phyloP scores from a whole-genome alignment of 805 yeast species.

The Kuraishia floccosa region DNA sequence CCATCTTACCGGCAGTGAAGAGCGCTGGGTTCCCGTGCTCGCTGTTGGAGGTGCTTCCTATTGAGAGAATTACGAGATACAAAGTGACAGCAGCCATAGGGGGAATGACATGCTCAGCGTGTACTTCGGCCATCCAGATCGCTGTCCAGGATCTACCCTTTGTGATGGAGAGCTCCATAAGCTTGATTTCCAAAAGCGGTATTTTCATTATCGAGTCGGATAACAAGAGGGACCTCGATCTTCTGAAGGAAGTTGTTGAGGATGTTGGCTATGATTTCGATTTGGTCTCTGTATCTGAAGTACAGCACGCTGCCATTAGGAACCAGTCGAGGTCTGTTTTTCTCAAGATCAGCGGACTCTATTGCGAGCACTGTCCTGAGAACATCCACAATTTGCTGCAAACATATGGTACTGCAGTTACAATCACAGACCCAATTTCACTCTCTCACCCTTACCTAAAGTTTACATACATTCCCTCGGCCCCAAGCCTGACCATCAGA shows the following conservation, averaged over 20 bases:
- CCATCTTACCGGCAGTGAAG: slow-evolving; percentile 32
- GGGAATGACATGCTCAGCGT: slow-evolving; percentile 66
- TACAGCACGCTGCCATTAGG: slow-evolving; percentile 34
- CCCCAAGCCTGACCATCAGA: slow-evolving; percentile 43
- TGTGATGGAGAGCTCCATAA: slow-evolving; percentile 41
- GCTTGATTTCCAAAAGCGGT: slow-evolving; percentile 51
- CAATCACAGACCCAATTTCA: slow-evolving; percentile 44
- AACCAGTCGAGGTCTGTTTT: slow-evolving; percentile 43
- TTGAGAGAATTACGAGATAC: slow-evolving; percentile 33
- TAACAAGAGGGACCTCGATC: slow-evolving; percentile 20
- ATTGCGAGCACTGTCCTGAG: slow-evolving; percentile 59
- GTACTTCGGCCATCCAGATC: slow-evolving; percentile 44
- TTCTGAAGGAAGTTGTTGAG: slow-evolving; percentile 40
- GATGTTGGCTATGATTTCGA: slow-evolving; percentile 60
- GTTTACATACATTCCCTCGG: slow-evolving; percentile 53
- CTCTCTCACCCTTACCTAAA: slow-evolving; percentile 45
- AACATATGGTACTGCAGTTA: slow-evolving; percentile 44
- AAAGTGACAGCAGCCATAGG: slow-evolving; percentile 52
- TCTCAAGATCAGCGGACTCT: slow-evolving; percentile 53
- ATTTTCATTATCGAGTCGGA: slow-evolving; percentile 41
- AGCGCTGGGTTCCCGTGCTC: slow-evolving; percentile 38
- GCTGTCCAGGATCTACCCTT: slow-evolving; percentile 36
- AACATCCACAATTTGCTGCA: slow-evolving; percentile 35
- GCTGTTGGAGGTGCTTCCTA: slow-evolving; percentile 48
- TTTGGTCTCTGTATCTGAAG: slow-evolving; percentile 27